Evolutionary conservation across 1,284 basidiomycete genomes (phyloP).

Genomic region (Moniliella sp.): DNA sequence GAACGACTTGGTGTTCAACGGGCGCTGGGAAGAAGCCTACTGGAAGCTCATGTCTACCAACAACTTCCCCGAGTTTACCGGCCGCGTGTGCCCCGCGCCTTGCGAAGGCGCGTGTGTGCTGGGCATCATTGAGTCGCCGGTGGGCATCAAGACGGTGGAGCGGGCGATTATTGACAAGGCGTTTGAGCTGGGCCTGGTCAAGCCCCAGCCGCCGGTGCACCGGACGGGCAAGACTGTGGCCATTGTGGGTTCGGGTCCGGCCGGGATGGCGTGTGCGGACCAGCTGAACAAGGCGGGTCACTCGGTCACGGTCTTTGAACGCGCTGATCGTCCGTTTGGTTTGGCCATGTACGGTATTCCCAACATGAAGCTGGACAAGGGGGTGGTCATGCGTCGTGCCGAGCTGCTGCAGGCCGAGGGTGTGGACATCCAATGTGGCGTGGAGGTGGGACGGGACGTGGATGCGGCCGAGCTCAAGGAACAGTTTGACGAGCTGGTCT

Average conservation of each 20-base stretch:
- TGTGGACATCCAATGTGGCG: conserved; percentile 17
- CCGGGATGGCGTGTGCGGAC: conserved; percentile 23
- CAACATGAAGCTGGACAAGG: conserved; percentile 33
- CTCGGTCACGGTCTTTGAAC: conserved; percentile 30
- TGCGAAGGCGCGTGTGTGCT: conserved; percentile 30
- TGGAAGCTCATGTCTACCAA: conserved; percentile 28
- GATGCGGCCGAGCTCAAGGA: conserved; percentile 18
- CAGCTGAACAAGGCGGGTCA: conserved; percentile 30
- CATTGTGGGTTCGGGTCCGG: conserved; percentile 26
- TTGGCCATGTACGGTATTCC: conserved; percentile 30
- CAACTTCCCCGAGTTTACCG: conserved; percentile 32
- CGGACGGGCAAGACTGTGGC: conserved; percentile 30
- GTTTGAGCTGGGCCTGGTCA: conserved; percentile 27
- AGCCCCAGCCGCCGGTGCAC: conserved; percentile 15
- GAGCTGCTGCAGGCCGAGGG: conserved; percentile 29
- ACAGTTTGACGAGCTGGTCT: conserved; percentile 24
- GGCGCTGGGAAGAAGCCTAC: conserved; percentile 27
- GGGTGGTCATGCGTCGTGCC: conserved; percentile 21
- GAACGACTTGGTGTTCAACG: conserved; percentile 32
- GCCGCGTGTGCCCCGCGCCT: conserved; percentile 30
- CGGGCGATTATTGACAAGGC: conserved; percentile 30
- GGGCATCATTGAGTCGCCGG: conserved; percentile 26
- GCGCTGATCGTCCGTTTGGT: conserved; percentile 25
- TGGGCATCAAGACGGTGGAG: conserved; percentile 30
- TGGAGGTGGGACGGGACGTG: conserved; percentile 20